Evolutionary conservation across 1,139 yeast species (phyloP), one percentile per base, ranked within the genome.

Genomic region (Wickerhamomyces sp.): DNA sequence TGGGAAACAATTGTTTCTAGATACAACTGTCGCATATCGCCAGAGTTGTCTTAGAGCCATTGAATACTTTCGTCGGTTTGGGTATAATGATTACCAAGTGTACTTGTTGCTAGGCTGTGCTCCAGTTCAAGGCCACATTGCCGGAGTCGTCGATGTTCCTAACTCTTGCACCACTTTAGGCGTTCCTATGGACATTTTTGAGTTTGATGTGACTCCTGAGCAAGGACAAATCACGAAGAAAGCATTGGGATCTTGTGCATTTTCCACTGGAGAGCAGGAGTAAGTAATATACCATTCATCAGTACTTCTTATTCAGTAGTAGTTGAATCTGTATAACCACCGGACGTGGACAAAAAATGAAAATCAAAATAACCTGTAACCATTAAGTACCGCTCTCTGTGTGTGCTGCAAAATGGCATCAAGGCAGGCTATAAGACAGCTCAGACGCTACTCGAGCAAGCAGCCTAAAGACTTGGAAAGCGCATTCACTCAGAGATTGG

Each of bases 151-250:
- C 15, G 79, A 74, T 58, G 71, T 74, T 40, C 79, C 79, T 34
- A 74, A 75, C 59, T 71, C 77, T 2, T 75, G 78, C 52, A 73
- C 78, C 30, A 73, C 79, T 0, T 61, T 74, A 35, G 76, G 78
- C 1, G 53, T 74, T 8, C 79, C 79, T 10, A 69, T 73, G 69
- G 79, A 74, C 53, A 73, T 73, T 31, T 74, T 75, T 57, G 76
- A 74, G 33, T 73, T 75, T 53, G 79, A 75, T 47, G 66, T 73
- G 29, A 53, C 71, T 15, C 78, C 78, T 23, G 71, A 67, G 42
- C 64, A 65, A 15, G 57, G 50, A 2, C 57, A 55, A 5, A 50
- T 39, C 26, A 6, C 31, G 10, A 59, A 57, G 31, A 45, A 39
- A 33, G 67, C 68, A 43, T 54, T 61, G 59, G 73, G 70, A 4